Evolutionary conservation across 148 eudicot genomes (phyloP).

Genomic region (Nyssa sinensis): DNA sequence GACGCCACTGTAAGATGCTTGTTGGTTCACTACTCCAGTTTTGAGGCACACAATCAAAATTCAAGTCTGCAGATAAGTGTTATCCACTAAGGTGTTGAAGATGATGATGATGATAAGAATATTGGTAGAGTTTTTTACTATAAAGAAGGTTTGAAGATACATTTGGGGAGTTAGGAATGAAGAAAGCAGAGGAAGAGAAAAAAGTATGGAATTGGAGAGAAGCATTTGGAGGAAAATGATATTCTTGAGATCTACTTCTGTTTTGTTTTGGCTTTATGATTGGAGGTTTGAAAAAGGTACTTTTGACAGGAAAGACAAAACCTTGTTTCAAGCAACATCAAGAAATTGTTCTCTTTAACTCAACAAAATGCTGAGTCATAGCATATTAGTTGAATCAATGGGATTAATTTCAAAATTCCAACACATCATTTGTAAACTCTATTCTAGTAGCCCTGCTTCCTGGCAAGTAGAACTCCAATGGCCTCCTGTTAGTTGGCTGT

Average conservation of each 20-base stretch:
- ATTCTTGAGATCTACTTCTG: not conserved
- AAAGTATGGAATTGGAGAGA: not conserved
- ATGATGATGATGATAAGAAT: constrained; percentile 10
- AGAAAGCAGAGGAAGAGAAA: not conserved
- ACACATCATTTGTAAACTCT: too few species aligned
- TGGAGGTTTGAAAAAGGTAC: not conserved
- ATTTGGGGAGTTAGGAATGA: not conserved
- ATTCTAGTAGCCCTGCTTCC: not conserved
- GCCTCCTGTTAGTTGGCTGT: too few species aligned
- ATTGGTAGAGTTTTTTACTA: not conserved
- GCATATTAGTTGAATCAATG: not conserved
- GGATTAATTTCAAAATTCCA: too few species aligned
- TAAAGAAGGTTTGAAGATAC: not conserved
- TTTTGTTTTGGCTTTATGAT: not conserved
- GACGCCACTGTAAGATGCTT: constrained; percentile 36
- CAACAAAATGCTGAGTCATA: not conserved
- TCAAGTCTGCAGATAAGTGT: constrained; percentile 12
- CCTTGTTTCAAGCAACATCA: not conserved
- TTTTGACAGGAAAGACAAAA: not conserved
- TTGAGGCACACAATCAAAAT: constrained; percentile 29
- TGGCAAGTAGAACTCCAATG: too few species aligned
- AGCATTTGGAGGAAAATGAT: not conserved
- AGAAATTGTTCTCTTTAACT: not conserved
- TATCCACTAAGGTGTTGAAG: constrained; percentile 2
- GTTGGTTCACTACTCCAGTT: constrained; percentile 43